phyloP scores from a whole-genome alignment of 371 early-diverging fungal genomes.

The Conidiobolus incongruus region DNA sequence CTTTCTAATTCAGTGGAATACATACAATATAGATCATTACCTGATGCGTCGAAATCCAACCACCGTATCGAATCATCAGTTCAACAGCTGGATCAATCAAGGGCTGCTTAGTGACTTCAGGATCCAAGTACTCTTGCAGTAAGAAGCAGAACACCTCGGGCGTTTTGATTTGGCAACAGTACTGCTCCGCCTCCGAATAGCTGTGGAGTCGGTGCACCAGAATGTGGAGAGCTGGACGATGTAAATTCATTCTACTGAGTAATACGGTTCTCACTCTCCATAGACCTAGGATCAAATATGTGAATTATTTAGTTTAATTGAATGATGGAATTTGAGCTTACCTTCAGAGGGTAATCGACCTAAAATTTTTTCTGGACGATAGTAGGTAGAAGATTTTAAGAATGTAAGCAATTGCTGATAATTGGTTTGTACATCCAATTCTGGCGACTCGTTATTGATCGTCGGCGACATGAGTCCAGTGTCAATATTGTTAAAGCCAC shows the following conservation, averaged over 20 bases:
- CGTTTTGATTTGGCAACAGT: constrained; percentile 5
- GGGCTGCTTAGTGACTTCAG: background rate
- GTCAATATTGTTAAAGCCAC: too few species aligned
- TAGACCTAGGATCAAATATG: constrained; percentile 19
- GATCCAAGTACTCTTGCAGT: background rate
- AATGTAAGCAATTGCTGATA: too few species aligned
- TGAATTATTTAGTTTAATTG: too few species aligned
- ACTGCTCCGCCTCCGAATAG: constrained; percentile 56
- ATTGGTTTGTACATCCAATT: too few species aligned
- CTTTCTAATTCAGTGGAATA: too few species aligned
- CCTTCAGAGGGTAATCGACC: constrained; percentile 49
- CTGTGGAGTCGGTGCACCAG: constrained; percentile 53
- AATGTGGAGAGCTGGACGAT: constrained; percentile 65
- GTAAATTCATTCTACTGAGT: constrained; percentile 59
- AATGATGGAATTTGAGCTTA: background rate
- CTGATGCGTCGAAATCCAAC: background rate
- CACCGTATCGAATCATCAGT: background rate
- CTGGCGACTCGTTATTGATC: too few species aligned
- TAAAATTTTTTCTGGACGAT: constrained; percentile 53
- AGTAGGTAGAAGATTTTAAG: too few species aligned
- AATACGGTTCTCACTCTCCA: constrained; percentile 67
- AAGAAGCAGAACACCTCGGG: background rate
- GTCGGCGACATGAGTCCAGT: too few species aligned
- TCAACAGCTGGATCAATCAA: background rate
- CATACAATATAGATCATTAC: too few species aligned